Base-by-base conservation (phyloP, 108 stramenopile species). In the Conticribra weissflogii region DNA sequence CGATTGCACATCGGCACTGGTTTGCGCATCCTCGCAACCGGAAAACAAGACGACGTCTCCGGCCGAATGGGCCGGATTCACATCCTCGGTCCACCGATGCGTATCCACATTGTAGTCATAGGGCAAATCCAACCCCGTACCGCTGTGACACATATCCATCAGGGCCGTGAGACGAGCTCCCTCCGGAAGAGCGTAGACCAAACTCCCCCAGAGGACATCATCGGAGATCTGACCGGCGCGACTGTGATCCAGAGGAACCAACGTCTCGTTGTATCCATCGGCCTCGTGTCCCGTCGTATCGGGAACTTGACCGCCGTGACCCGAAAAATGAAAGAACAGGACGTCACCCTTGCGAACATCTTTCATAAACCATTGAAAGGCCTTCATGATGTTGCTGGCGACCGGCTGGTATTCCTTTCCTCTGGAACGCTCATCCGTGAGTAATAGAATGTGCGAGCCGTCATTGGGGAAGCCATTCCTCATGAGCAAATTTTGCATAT, bases 131-230 rank as follows among this genome's bases (percentile, higher is more conserved):
- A 95, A 66, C 22, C 89, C 89, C 9, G 86, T 90, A 24, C 97
- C 97, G n/a, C 87, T 88, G 63, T 96, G 97, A 79, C 97, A 97
- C 79, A 83, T 85, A 53, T 90, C 89, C 86, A 88, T 88, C 23
- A 86, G 63, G 12, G 83, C 82, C 0, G 93, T 88, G 12, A 92
- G 78, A 7, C 65, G 59, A 8, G 87, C 89, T 48, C 94, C 94
- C 52, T 81, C 86, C n/a, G 83, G 66, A 28, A 97, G 63, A 33
- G 84, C 63, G 32, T 65, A 63, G 0, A 95, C 94, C 31, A 97
- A 74, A 30, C 63, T 60, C 19, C 79, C 83, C 81, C 75, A 91
- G 30, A 97, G 56, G 15, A 84, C 79, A 61, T 89, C 92, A 63
- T 95, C 93, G 4, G 83, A 71, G 17, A 88, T 88, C 29, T 74